Conservation (phyloP, 192 early-diverging fungal genomes). For the Coemansia sp. region DNA sequence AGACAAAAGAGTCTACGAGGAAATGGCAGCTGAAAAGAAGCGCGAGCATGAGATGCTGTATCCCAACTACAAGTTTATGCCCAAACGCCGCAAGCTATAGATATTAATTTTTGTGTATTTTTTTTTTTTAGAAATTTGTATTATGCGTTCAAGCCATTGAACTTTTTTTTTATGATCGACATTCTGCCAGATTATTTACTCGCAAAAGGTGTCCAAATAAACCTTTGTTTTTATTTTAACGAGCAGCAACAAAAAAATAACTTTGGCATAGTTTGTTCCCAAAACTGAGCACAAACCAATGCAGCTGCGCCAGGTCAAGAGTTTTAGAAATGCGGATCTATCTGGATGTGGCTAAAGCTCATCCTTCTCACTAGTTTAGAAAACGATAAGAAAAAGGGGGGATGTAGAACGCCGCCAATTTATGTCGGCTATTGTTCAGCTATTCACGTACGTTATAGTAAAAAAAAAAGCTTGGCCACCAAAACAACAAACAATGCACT, state of each 20-base stretch:
- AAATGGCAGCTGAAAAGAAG: conserved; percentile 42
- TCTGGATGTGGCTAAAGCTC: conserved; percentile 2
- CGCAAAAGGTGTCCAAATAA: no score
- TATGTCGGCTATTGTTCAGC: conserved; percentile 8
- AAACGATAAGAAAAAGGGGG: not conserved
- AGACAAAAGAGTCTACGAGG: conserved; percentile 33
- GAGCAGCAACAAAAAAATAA: no score
- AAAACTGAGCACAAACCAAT: no score
- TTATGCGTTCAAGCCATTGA: no score
- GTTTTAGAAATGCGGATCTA: not conserved
- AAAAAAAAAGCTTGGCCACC: not conserved
- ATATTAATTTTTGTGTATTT: no score
- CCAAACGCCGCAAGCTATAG: conserved; percentile 33
- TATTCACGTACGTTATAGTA: not conserved
- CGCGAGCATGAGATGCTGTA: conserved; percentile 49
- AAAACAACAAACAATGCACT: not conserved
- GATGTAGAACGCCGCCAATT: conserved; percentile 10
- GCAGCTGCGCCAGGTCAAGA: not conserved
- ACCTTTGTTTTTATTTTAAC: no score
- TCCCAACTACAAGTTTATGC: conserved; percentile 53
- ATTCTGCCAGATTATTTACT: no score
- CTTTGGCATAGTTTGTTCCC: no score
- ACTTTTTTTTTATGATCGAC: no score
- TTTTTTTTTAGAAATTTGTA: no score
- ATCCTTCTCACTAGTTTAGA: not conserved